A percentile compares a stretch with the other conserved stretches of the same genome.
These are phyloP conservation scores for Sergeia podlipaevii DNA, from an alignment of 208 protist genomes.

Conservation along the genomic window DNA sequence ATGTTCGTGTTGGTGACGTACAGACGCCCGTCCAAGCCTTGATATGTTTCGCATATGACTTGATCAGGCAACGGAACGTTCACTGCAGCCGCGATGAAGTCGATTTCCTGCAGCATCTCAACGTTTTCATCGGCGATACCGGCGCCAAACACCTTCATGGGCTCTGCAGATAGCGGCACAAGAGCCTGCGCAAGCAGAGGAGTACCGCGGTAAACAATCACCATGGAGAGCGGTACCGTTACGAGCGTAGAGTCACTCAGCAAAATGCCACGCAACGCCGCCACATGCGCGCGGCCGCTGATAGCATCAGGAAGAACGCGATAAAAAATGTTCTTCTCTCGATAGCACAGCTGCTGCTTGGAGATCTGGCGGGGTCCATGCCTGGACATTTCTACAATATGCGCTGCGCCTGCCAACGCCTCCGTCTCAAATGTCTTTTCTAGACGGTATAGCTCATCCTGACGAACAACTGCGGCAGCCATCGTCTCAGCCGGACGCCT, in stretches of 20 bases:
- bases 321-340: conserved; percentile 60
- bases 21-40: conserved; percentile 33
- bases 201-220: conserved; percentile 49
- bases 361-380: conserved; percentile 24
- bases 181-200: conserved; percentile 53
- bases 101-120: conserved; percentile 36
- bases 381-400: conserved; percentile 30
- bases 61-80: conserved; percentile 34
- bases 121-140: conserved; percentile 15
- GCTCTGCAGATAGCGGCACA: conserved; percentile 24
- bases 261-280: conserved; percentile 40
- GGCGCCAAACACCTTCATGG: conserved; percentile 25
- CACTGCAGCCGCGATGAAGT: conserved; percentile 35
- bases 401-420: conserved; percentile 19
- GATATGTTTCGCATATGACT: conserved; percentile 30
- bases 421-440: conserved; percentile 45
- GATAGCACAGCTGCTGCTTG: conserved; percentile 39
- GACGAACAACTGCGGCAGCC: conserved; percentile 28
- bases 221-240: conserved; percentile 46
- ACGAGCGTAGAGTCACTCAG: conserved; percentile 35
- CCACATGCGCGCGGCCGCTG: conserved; percentile 39
- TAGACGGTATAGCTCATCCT: conserved; percentile 32
- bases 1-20: conserved; percentile 43
- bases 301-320: conserved; percentile 38
- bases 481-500: conserved; percentile 63